Evolutionary conservation across 257 asterid species (phyloP).

Genomic region (Prunella vulgaris): DNA sequence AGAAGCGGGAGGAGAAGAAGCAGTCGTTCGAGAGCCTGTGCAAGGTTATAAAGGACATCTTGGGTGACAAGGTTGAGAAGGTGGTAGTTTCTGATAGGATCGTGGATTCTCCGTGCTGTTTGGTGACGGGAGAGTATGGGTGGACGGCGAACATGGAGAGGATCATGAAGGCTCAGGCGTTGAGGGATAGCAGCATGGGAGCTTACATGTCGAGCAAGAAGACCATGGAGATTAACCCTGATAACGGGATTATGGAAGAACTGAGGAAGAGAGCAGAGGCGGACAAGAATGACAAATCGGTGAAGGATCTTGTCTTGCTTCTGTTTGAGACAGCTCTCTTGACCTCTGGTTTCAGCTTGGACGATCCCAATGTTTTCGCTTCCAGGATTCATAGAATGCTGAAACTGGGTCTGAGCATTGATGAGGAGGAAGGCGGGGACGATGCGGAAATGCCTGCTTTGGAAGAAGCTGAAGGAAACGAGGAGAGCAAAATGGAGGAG

Average conservation of each 20-base stretch:
- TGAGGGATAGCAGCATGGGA: conserved; percentile 75
- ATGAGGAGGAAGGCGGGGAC: conserved; percentile 55
- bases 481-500: conserved; percentile 94
- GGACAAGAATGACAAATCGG: conserved; percentile 71
- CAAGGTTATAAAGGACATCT: conserved; percentile 63
- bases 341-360: conserved; percentile 84
- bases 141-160: conserved; percentile 86
- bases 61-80: conserved; percentile 74
- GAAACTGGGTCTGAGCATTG: conserved; percentile 79
- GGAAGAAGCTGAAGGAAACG: conserved; percentile 45
- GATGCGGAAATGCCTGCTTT: conserved; percentile 62
- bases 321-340: conserved; percentile 69
- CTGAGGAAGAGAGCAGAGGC: conserved; percentile 74
- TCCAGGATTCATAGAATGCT: conserved; percentile 72
- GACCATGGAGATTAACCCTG: conserved; percentile 83
- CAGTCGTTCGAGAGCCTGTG: conserved; percentile 67
- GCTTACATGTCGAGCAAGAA: conserved; percentile 87
- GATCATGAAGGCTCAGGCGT: conserved; percentile 76
- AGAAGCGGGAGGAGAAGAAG: conserved; percentile 60
- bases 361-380: conserved; percentile 69
- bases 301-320: conserved; percentile 63
- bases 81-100: conserved; percentile 71
- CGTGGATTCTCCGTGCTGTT: conserved; percentile 76
- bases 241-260: conserved; percentile 83
- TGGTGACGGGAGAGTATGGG: conserved; percentile 76